Evolutionary conservation across 352 stramenopile genomes (phyloP).

Genomic region (Pythium utonaiense): DNA sequence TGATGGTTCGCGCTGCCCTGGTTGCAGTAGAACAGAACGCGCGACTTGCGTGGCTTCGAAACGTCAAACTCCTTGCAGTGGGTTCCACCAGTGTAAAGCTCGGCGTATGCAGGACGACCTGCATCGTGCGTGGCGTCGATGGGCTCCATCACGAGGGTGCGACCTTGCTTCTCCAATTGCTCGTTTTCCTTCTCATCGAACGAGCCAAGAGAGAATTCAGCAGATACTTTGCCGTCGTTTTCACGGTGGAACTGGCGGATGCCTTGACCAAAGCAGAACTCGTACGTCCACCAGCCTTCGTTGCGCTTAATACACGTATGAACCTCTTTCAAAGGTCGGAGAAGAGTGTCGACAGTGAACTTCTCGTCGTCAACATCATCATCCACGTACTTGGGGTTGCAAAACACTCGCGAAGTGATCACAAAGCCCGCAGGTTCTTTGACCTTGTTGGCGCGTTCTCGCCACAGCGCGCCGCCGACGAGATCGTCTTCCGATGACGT

Average conservation of each 20-base stretch:
- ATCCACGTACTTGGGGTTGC: constrained; percentile 49
- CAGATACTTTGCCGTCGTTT: constrained; percentile 51
- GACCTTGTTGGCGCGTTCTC: not conserved
- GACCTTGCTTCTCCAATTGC: constrained; percentile 38
- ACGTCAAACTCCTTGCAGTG: constrained; percentile 73
- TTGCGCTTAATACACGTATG: constrained; percentile 72
- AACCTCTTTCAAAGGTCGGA: constrained; percentile 43
- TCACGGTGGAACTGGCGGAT: constrained; percentile 79
- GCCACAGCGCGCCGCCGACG: constrained; percentile 46
- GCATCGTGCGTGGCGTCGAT: constrained; percentile 80
- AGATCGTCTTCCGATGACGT: constrained; percentile 37
- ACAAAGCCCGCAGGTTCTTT: constrained; percentile 39
- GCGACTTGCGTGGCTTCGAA: constrained; percentile 49
- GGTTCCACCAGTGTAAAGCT: constrained; percentile 67
- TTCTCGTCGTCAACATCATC: constrained; percentile 36
- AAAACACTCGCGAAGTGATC: constrained; percentile 65
- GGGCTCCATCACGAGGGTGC: constrained; percentile 60
- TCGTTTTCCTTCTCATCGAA: constrained; percentile 51
- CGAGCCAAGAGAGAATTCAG: constrained; percentile 63
- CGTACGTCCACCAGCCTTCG: constrained; percentile 84
- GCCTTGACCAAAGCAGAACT: constrained; percentile 72
- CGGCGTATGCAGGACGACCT: constrained; percentile 57
- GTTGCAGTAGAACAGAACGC: constrained; percentile 76
- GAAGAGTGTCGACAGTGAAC: constrained; percentile 47
- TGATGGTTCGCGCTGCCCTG: constrained; percentile 60